Percentiles rank a stretch among this genome's conserved stretches.
Conservation (phyloP, 352 stramenopile genomes). For the Phytopythium aichiense region DNA sequence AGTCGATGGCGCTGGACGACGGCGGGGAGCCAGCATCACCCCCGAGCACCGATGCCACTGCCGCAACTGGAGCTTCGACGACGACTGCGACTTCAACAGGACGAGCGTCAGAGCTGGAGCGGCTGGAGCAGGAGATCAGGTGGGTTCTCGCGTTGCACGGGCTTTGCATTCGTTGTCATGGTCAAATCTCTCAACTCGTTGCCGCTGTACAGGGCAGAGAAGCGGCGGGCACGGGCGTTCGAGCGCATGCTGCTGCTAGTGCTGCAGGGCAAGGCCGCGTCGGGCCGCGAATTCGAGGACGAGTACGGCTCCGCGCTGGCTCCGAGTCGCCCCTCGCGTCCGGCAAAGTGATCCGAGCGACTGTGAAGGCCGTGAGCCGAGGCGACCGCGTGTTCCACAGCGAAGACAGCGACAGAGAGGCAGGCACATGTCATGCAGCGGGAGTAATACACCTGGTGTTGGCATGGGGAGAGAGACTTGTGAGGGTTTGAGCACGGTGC, state of each 20-base stretch:
- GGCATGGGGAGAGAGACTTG: not conserved
- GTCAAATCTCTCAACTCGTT: not conserved
- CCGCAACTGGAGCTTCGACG: not conserved
- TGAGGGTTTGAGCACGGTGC: not conserved
- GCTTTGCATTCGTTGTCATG: not conserved
- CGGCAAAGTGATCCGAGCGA: not conserved
- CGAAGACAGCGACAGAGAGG: too few relatives aligned
- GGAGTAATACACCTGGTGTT: not conserved
- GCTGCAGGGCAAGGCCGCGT: slow-evolving; percentile 54
- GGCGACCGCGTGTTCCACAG: too few relatives aligned
- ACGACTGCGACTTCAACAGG: not conserved
- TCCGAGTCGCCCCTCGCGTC: not conserved
- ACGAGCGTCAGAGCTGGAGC: slow-evolving; percentile 15
- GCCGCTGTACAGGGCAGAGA: slow-evolving; percentile 26
- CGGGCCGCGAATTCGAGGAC: slow-evolving; percentile 40
- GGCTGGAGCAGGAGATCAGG: slow-evolving; percentile 47
- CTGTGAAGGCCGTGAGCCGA: not conserved
- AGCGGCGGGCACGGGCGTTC: slow-evolving; percentile 37
- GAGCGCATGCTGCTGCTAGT: slow-evolving; percentile 47
- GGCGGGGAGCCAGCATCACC: slow-evolving; percentile 7
- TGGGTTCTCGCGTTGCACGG: slow-evolving; percentile 10
- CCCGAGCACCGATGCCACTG: not conserved
- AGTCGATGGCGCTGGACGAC: slow-evolving; percentile 10
- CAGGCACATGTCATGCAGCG: too few relatives aligned
- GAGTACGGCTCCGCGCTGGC: slow-evolving; percentile 32